Percentiles rank a stretch among this genome's conserved stretches.
Evolutionary conservation across 352 stramenopile genomes (phyloP).

Genomic region (Pythium brassicae): DNA sequence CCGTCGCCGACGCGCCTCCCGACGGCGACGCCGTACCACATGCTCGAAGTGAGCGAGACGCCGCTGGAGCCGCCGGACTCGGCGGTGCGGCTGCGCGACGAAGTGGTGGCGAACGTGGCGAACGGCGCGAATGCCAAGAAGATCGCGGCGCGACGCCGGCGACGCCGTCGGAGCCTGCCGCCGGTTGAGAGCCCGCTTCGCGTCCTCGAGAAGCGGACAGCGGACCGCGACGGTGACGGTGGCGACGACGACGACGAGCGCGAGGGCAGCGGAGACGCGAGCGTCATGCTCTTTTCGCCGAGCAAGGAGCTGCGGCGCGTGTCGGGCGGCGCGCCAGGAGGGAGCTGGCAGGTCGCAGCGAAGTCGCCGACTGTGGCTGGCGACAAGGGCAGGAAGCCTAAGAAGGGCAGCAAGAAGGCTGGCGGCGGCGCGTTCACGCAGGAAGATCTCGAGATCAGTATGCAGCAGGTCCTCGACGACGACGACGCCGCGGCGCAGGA

Average conservation of each 20-base stretch:
- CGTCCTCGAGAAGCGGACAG: slow-evolving; percentile 27
- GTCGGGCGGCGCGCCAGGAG: slow-evolving; percentile 8
- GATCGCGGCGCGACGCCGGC: slow-evolving; percentile 10
- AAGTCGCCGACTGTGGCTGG: slow-evolving; percentile 47
- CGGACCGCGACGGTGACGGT: slow-evolving; percentile 11
- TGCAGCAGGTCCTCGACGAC: slow-evolving; percentile 56
- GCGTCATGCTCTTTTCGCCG: slow-evolving; percentile 47
- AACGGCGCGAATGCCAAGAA: slow-evolving; percentile 24
- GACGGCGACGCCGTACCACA: slow-evolving; percentile 18
- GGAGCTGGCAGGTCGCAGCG: slow-evolving; percentile 50
- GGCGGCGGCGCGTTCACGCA: slow-evolving; percentile 26
- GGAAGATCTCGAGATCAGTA: slow-evolving; percentile 53
- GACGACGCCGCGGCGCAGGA: slow-evolving; percentile 18
- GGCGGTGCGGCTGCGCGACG: slow-evolving; percentile 21
- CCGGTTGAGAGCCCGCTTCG: slow-evolving; percentile 36
- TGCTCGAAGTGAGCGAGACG: slow-evolving; percentile 34
- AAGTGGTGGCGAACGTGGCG: slow-evolving; percentile 11
- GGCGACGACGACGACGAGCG: slow-evolving; percentile 20
- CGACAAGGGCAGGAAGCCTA: slow-evolving; percentile 9
- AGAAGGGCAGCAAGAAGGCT: slow-evolving; percentile 12
- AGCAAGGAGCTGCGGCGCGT: slow-evolving; percentile 27
- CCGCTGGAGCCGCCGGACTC: slow-evolving; percentile 19
- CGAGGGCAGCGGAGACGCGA: slow-evolving; percentile 1
- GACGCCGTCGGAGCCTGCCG: slow-evolving; percentile 43
- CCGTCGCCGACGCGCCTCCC: slow-evolving; percentile 17